Conservation (phyloP, 306 rosid species). For the Neltuma alba region DNA sequence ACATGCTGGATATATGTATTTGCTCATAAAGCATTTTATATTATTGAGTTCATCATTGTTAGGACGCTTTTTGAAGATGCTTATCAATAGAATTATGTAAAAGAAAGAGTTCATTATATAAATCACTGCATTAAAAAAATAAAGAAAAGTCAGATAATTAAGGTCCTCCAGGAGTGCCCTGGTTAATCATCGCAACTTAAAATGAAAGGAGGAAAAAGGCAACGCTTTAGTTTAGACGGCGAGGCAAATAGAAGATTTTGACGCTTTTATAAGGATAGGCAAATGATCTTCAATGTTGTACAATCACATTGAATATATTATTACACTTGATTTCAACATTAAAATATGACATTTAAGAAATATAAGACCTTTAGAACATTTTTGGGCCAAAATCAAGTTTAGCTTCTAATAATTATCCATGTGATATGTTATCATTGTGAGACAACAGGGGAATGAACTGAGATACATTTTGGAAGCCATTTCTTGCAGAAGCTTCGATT, state of each 20-base stretch:
- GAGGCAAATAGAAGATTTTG: background rate
- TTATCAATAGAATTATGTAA: background rate
- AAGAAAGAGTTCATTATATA: background rate
- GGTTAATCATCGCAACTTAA: background rate
- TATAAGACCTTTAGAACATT: background rate
- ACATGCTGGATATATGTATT: background rate
- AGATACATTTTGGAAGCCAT: too few species aligned
- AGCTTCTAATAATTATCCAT: too few species aligned
- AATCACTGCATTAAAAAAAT: background rate
- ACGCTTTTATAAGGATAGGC: background rate
- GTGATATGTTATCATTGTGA: too few species aligned
- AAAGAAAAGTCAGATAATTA: background rate
- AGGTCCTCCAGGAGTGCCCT: background rate
- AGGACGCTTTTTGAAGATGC: background rate
- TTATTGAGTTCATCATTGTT: background rate
- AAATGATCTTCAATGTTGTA: background rate
- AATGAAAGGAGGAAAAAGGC: background rate
- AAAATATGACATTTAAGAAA: background rate
- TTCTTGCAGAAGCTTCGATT: too few species aligned
- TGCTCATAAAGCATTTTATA: background rate
- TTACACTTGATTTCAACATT: too few species aligned
- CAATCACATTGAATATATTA: too few species aligned
- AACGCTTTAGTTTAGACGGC: background rate
- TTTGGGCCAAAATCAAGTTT: too few species aligned
- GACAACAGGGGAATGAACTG: too few species aligned